These are phyloP conservation scores for Vitis rotundifolia DNA, from an alignment of 164 flowering plant genomes.

Conservation along the genomic window DNA sequence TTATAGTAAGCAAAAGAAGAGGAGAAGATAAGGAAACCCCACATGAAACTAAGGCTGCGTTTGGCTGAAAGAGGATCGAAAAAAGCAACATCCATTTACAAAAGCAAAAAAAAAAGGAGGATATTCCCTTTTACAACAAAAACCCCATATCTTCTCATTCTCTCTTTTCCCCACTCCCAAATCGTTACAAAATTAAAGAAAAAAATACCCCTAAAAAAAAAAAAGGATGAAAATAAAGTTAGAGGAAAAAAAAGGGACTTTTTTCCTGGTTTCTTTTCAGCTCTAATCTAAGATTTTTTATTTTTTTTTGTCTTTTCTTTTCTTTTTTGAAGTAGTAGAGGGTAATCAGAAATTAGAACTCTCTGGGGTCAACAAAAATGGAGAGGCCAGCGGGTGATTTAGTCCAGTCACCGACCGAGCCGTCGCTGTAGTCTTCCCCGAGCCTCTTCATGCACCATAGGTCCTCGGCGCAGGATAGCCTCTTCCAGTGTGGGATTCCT, in stretches of 20 bases:
- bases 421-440: constrained; percentile 79
- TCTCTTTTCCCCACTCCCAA: not conserved
- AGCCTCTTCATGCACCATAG: constrained; percentile 93
- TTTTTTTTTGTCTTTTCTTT: not conserved
- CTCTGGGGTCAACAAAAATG: constrained; percentile 96
- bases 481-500: constrained; percentile 90
- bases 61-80: constrained; percentile 19
- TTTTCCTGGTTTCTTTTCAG: not conserved
- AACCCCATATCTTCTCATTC: constrained; percentile 19
- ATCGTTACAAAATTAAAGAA: not conserved
- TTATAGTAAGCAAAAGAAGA: not conserved
- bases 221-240: not conserved
- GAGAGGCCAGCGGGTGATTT: constrained; percentile 74
- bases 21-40: constrained; percentile 1
- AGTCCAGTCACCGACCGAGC: constrained; percentile 94
- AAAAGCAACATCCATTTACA: constrained; percentile 34
- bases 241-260: not conserved
- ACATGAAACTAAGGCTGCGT: constrained; percentile 12
- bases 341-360: constrained; percentile 31
- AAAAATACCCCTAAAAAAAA: not conserved
- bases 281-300: no score
- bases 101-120: constrained; percentile 4
- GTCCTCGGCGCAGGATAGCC: constrained; percentile 79
- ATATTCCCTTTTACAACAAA: constrained; percentile 26
- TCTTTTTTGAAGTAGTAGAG: not conserved